A percentile compares a stretch with the other conserved stretches of the same genome.
These are phyloP conservation scores for Teunomyces funiuensis DNA, from an alignment of 805 yeast genomes.

Conservation along the genomic window DNA sequence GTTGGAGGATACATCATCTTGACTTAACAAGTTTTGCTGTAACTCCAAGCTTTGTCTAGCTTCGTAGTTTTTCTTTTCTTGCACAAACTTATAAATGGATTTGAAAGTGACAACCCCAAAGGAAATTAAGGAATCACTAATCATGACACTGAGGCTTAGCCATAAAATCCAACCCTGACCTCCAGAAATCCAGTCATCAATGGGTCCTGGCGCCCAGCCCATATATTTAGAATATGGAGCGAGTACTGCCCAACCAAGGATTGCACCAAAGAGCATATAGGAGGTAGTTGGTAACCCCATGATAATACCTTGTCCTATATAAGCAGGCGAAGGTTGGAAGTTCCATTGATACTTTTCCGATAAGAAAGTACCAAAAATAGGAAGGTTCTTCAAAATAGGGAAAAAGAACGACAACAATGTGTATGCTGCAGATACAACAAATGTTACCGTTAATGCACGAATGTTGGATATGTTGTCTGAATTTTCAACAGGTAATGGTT, in stretches of 20 bases:
- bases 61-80: constrained; percentile 1
- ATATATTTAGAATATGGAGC: constrained; percentile 70
- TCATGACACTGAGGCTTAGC: constrained; percentile 92
- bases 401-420: constrained; percentile 71
- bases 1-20: constrained; percentile 11
- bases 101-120: constrained; percentile 60
- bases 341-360: constrained; percentile 76
- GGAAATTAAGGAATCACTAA: constrained; percentile 83
- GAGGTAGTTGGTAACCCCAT: constrained; percentile 94
- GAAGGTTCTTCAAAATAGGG: constrained; percentile 67
- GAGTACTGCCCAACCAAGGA: constrained; percentile 90
- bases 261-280: constrained; percentile 86
- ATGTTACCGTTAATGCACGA: constrained; percentile 57
- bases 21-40: constrained; percentile 3
- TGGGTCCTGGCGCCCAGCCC: constrained; percentile 88
- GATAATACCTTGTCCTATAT: constrained; percentile 94
- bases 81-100: constrained; percentile 29
- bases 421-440: constrained; percentile 66
- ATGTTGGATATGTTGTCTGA: constrained; percentile 48
- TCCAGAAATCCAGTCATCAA: constrained; percentile 91
- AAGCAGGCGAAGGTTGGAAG: constrained; percentile 95
- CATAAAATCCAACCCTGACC: constrained; percentile 98
- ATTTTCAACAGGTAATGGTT: background rate
- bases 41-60: background rate
- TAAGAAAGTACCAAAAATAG: constrained; percentile 68